A percentile compares a stretch with the other conserved stretches of the same genome.
Conservation (phyloP, 1,284 basidiomycete species). For the Coniferiporia weirii region DNA sequence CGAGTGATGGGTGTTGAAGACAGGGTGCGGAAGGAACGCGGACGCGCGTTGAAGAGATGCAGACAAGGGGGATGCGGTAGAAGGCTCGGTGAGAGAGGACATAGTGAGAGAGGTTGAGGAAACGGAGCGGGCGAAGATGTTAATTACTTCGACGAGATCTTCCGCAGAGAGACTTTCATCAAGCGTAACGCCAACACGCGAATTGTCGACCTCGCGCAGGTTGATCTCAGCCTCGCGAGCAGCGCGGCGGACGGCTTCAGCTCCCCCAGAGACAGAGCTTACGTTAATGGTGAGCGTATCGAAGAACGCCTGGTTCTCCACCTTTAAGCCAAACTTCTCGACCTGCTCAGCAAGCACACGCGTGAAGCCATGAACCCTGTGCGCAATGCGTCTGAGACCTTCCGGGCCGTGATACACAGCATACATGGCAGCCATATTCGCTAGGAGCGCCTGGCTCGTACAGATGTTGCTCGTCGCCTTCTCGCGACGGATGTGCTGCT, state of each 20-base stretch:
- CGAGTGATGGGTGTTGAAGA: conserved; percentile 94
- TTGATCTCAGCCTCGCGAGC: conserved; percentile 75
- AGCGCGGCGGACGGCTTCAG: conserved; percentile 65
- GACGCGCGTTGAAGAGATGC: conserved; percentile 63
- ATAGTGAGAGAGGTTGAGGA: conserved; percentile 36
- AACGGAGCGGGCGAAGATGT: conserved; percentile 70
- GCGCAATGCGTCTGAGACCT: conserved; percentile 82
- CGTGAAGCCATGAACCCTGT: conserved; percentile 88
- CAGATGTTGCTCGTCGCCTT: conserved; percentile 95
- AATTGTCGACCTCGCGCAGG: conserved; percentile 75
- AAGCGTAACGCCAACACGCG: conserved; percentile 82
- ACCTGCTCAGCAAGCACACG: conserved; percentile 72
- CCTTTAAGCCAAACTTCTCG: conserved; percentile 68
- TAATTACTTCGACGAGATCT: conserved; percentile 75
- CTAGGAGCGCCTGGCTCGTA: conserved; percentile 89
- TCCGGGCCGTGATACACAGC: conserved; percentile 94
- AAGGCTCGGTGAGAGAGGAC: conserved; percentile 34
- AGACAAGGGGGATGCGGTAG: conserved; percentile 46
- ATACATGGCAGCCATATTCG: conserved; percentile 98
- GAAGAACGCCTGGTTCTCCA: conserved; percentile 73
- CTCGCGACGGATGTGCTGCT: conserved; percentile 95
- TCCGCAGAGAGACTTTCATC: conserved; percentile 84
- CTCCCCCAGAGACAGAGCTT: conserved; percentile 50
- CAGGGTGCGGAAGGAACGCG: conserved; percentile 77
- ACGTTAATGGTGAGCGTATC: conserved; percentile 92